phyloP scores from a whole-genome alignment of 306 rosid genomes.

The Corylus avellana region DNA sequence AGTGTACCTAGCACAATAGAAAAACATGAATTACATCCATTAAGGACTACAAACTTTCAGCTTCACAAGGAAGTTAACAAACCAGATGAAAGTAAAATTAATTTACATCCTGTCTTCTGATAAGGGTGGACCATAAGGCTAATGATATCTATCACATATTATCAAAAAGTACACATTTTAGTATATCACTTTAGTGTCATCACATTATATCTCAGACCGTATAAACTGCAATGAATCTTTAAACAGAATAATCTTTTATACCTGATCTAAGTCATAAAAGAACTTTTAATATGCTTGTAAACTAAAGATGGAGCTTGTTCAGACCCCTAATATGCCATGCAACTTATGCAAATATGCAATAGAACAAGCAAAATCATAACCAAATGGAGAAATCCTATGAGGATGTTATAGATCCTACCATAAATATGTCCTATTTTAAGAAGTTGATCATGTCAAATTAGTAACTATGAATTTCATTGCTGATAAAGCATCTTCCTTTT shows the following conservation, averaged over 20 bases:
- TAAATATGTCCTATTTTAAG: not conserved
- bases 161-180: no score
- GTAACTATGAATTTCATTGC: not conserved
- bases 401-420: not conserved
- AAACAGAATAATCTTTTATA: no score
- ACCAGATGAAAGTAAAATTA: not conserved
- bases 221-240: not conserved
- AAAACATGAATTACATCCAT: slow-evolving; percentile 20
- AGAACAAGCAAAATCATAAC: not conserved
- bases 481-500: not conserved
- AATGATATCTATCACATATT: no score
- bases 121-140: no score
- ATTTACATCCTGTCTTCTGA: not conserved
- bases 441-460: not conserved
- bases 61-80: not conserved
- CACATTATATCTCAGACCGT: no score
- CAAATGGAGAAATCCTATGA: not conserved
- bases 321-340: not conserved
- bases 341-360: not conserved
- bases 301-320: not conserved
- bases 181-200: no score
- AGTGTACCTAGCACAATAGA: slow-evolving; percentile 53
- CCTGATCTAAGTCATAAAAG: not conserved
- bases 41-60: slow-evolving; percentile 4
- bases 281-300: not conserved